These are phyloP conservation scores for Beauveria sp. DNA, from an alignment of 2,329 filamentous ascomycete species.

Conservation along the genomic window DNA sequence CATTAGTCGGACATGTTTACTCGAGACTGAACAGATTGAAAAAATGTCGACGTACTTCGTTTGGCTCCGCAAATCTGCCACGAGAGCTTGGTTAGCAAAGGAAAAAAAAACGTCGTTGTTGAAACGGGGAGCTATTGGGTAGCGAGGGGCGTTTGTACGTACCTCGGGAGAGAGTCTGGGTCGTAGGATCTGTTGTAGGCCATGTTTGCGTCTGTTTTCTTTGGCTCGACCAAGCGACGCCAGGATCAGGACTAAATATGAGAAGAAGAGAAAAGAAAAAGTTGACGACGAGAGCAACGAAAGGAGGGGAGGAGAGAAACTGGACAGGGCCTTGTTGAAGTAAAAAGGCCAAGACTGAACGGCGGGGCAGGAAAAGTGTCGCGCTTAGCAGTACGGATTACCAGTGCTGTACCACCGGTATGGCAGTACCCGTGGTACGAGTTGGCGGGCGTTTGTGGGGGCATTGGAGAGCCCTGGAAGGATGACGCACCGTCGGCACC, in stretches of 20 bases:
- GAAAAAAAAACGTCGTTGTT: constrained; percentile 2
- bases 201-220: constrained; percentile 47
- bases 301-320: not conserved
- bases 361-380: not conserved
- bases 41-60: constrained; percentile 43
- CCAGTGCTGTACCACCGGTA: not conserved
- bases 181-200: constrained; percentile 93
- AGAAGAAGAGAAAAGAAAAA: not conserved
- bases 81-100: constrained; percentile 5
- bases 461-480: not conserved
- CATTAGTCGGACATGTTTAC: not conserved
- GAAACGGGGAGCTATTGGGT: not conserved
- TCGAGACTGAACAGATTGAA: not conserved
- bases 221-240: not conserved
- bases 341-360: not conserved
- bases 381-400: not conserved
- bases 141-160: constrained; percentile 28
- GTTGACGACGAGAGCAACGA: not conserved
- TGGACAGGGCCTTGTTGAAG: not conserved
- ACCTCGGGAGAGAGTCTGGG: constrained; percentile 90
- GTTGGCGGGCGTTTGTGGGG: not conserved
- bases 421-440: not conserved
- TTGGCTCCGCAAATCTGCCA: constrained; percentile 65
- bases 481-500: constrained; percentile 1
- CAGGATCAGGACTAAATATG: not conserved